Evolutionary conservation across 192 early-diverging fungal species (phyloP).

Genomic region (Backusella parvicylindrica): DNA sequence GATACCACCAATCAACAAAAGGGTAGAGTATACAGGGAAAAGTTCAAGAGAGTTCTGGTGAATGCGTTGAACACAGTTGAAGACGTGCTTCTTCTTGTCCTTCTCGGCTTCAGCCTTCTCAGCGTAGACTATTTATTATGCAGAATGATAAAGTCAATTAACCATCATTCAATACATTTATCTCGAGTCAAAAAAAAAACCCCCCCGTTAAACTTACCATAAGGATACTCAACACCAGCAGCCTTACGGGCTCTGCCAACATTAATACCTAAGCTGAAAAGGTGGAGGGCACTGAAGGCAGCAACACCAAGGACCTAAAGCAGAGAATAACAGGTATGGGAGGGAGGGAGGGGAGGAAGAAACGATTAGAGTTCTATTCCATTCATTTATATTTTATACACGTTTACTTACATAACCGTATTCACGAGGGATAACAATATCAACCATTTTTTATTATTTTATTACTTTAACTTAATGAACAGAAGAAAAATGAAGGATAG

Average conservation of each 20-base stretch:
- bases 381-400: neutral
- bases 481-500: neutral
- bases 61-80: constrained; percentile 69
- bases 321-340: neutral
- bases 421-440: constrained; percentile 44
- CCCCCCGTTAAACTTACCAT: constrained; percentile 51
- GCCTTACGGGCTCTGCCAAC: constrained; percentile 57
- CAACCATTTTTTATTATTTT: constrained; percentile 22
- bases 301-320: constrained; percentile 17
- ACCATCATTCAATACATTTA: neutral
- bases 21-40: constrained; percentile 50
- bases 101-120: constrained; percentile 55
- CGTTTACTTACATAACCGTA: constrained; percentile 55
- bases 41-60: constrained; percentile 68
- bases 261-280: constrained; percentile 8
- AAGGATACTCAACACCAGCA: constrained; percentile 64
- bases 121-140: constrained; percentile 48
- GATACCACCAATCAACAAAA: constrained; percentile 51
- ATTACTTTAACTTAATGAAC: neutral
- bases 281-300: neutral
- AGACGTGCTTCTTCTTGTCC: constrained; percentile 60
- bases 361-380: neutral
- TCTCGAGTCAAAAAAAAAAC: neutral
- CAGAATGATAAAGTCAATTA: neutral
- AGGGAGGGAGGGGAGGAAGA: neutral